Evolutionary conservation across 345 rosid genomes (phyloP).

Genomic region (Microthlaspi erraticum): DNA sequence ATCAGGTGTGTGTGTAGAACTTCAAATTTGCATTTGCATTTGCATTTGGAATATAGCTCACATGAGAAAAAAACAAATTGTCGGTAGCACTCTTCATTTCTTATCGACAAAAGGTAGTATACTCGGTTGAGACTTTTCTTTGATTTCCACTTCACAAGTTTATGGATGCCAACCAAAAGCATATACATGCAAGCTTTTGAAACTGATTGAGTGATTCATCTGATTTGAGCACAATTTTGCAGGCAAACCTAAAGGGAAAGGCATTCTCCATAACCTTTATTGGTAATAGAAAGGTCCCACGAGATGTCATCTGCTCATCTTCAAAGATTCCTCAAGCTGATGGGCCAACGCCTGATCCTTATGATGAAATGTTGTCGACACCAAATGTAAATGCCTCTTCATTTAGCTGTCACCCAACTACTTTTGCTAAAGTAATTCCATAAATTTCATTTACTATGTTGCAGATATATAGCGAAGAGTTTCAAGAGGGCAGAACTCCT

Average conservation of each 20-base stretch:
- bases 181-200: neutral
- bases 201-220: neutral
- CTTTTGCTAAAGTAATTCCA: neutral
- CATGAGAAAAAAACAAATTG: neutral
- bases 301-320: conserved; percentile 37
- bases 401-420: neutral
- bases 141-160: neutral
- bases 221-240: conserved; percentile 25
- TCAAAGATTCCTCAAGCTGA: conserved; percentile 80
- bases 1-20: conserved; percentile 52
- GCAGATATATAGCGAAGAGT: conserved; percentile 96
- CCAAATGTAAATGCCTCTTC: conserved; percentile 67
- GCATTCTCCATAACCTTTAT: neutral
- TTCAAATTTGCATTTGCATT: conserved; percentile 14
- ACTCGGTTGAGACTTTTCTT: no score
- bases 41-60: conserved; percentile 10
- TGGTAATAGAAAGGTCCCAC: conserved; percentile 18
- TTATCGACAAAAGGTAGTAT: no score
- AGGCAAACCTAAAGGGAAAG: conserved; percentile 25
- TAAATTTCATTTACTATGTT: conserved; percentile 9
- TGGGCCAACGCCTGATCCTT: conserved; percentile 94
- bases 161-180: conserved; percentile 1
- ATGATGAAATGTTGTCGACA: conserved; percentile 86
- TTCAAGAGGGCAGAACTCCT: conserved; percentile 82
- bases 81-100: neutral